Evolutionary conservation across 1,284 basidiomycete genomes (phyloP).

Genomic region (Puccinia polysora): DNA sequence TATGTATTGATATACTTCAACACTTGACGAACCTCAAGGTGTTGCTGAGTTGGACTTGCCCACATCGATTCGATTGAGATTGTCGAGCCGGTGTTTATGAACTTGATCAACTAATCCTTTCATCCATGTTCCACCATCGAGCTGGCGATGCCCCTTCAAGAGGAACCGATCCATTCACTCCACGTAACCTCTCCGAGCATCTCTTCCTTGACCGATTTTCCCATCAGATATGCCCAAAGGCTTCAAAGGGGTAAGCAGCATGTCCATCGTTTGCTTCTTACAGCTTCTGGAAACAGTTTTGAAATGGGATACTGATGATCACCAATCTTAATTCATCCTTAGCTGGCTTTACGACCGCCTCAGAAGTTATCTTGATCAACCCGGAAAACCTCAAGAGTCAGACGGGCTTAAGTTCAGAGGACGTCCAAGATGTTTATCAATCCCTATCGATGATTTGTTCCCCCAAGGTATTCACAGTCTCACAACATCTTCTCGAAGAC

Average conservation of each 20-base stretch:
- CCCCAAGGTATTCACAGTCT: slow-evolving; percentile 8
- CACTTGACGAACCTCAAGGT: too few species aligned
- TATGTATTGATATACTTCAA: too few species aligned
- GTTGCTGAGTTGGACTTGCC: too few species aligned
- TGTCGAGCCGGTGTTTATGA: too few species aligned
- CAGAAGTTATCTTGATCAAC: slow-evolving; percentile 53
- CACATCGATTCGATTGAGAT: too few species aligned
- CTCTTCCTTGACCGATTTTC: slow-evolving; percentile 4
- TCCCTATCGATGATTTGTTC: slow-evolving; percentile 16
- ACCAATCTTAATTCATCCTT: slow-evolving; percentile 1
- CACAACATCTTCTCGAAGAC: slow-evolving; percentile 37
- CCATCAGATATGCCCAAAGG: slow-evolving; percentile 2
- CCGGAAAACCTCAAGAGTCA: slow-evolving; percentile 50
- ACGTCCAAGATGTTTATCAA: slow-evolving; percentile 36
- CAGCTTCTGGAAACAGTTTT: background rate
- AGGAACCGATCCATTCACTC: slow-evolving; percentile 38
- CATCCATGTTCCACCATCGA: too few species aligned
- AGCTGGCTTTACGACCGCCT: slow-evolving; percentile 50
- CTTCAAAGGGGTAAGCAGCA: slow-evolving; percentile 27
- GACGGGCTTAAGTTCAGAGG: slow-evolving; percentile 47
- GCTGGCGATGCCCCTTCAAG: slow-evolving; percentile 38
- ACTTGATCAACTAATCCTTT: too few species aligned
- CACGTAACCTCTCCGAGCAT: slow-evolving; percentile 26
- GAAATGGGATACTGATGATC: too few species aligned
- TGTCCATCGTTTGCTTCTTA: background rate